phyloP scores from a whole-genome alignment of 2,329 filamentous ascomycete species.

The Acrocalymma vagum region DNA sequence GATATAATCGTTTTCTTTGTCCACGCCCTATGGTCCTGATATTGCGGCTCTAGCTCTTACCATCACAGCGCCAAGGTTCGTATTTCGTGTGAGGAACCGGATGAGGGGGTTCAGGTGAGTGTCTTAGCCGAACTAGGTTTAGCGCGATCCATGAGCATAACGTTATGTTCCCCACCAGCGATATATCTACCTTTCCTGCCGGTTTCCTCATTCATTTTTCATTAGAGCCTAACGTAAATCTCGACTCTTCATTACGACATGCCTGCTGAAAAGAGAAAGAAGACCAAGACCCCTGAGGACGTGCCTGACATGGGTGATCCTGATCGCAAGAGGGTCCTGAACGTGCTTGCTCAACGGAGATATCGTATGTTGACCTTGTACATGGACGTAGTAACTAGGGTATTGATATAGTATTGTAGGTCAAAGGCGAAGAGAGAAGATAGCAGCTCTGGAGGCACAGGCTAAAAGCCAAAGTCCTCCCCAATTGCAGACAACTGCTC shows the following conservation, averaged over 20 bases:
- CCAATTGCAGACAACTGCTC: not conserved
- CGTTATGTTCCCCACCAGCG: slow-evolving; percentile 26
- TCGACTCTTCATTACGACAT: slow-evolving; percentile 27
- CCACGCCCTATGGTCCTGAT: no score
- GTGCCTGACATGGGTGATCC: slow-evolving; percentile 35
- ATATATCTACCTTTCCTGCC: slow-evolving; percentile 9
- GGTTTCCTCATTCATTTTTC: not conserved
- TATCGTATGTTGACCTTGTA: slow-evolving; percentile 28
- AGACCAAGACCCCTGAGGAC: slow-evolving; percentile 24
- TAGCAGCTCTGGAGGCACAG: slow-evolving; percentile 34
- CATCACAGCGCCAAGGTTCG: no score
- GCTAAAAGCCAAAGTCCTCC: slow-evolving; percentile 10
- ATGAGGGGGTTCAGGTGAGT: no score
- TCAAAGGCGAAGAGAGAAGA: slow-evolving; percentile 33
- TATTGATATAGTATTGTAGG: slow-evolving; percentile 19
- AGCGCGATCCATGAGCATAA: no score
- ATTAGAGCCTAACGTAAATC: slow-evolving; percentile 14
- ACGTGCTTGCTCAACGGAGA: slow-evolving; percentile 40
- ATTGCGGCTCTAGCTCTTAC: no score
- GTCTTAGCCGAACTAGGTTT: no score
- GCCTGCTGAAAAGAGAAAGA: slow-evolving; percentile 28
- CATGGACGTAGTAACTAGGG: not conserved
- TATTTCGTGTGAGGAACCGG: no score
- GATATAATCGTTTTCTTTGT: no score
- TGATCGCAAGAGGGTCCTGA: slow-evolving; percentile 40